Evolutionary conservation across 768 basidiomycete genomes (phyloP), one percentile per base, ranked within the genome.

Genomic region (Boletus rufocinnamomeus): DNA sequence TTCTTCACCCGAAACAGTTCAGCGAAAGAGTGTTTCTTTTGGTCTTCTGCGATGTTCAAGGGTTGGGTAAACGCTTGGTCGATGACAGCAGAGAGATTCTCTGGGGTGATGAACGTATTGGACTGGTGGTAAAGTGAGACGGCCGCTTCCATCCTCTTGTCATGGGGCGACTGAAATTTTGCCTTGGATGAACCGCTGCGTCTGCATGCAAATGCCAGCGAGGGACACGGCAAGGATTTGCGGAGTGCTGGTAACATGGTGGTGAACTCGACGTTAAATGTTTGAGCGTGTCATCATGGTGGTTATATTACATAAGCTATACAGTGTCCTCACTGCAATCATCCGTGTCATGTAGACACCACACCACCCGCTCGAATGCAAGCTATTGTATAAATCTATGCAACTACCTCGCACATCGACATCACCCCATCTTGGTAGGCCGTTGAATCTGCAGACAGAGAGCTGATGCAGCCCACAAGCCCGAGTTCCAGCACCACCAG

Each of bases 41-140:
- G 56, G 25, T 71, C 70, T 34, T 69, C 64, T 11, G 35, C 49
- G 16, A 66, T 50, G 27, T 37, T 47, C 45, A 58, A 17, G 2
- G 63, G 69, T 40, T 57, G 67, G 46, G 70, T 71, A 64, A 93
- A 91, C 1, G 84, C 85, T 17, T 80, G 71, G 73, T 91, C 87
- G 54, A 92, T 91, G 56, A 75, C 76, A 23, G 79, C 66, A 21
- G 82, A 79, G 32, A 93, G 82, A 66, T 82, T 91, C 62, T 89
- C 86, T 23, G 77, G 76, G 13, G 89, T 89, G 61, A 93, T 81
- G 76, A 89, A 91, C 2, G 77, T 75, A 56, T 83, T 83, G 50
- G 86, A 75, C 74, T 90, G 84, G 76, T 93, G 90, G 76, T 92
- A 93, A 53, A 93, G 81, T 11, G 84, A 80, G 61, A 91, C 81